Evolutionary conservation across 257 asterid species (phyloP).

Genomic region (Primulina huaijiensis): DNA sequence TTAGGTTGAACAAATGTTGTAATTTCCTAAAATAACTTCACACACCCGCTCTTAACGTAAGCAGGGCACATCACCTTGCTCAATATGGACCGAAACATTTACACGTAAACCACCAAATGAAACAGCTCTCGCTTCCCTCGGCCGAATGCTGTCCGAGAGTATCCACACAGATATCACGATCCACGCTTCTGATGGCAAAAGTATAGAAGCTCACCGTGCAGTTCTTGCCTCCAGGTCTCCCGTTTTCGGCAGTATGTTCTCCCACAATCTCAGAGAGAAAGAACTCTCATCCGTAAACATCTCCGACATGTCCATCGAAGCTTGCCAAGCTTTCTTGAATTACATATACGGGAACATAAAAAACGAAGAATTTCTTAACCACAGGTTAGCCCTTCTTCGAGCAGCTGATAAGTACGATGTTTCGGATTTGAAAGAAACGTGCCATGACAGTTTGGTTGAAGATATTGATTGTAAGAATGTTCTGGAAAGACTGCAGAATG

Average conservation of each 20-base stretch:
- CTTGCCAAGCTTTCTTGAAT: conserved; percentile 67
- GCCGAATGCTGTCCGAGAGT: conserved; percentile 78
- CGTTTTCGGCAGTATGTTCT: conserved; percentile 91
- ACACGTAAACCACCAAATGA: conserved; percentile 38
- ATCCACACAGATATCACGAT: conserved; percentile 81
- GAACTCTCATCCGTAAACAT: conserved; percentile 65
- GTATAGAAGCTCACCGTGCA: conserved; percentile 74
- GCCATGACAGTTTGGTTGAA: conserved; percentile 76
- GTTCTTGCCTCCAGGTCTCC: conserved; percentile 90
- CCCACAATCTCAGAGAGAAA: conserved; percentile 82
- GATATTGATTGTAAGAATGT: conserved; percentile 74
- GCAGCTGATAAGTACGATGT: conserved; percentile 87
- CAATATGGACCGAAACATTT: conserved; percentile 64
- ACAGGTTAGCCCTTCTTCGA: conserved; percentile 67
- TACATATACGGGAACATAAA: conserved; percentile 71
- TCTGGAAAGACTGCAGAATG: conserved; percentile 77
- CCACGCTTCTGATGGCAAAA: conserved; percentile 67
- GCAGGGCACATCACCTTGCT: conserved; percentile 61
- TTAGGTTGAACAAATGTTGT: too few relatives aligned
- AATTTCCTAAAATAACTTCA: too few relatives aligned
- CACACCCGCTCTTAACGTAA: neutral
- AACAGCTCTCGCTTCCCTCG: conserved; percentile 63
- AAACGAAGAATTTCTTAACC: conserved; percentile 54
- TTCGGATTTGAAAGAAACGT: conserved; percentile 69
- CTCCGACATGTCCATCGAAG: conserved; percentile 78